Evolutionary conservation across 768 basidiomycete species (phyloP), one percentile per base, ranked within the genome.

Genomic region (Hygrophorus russula): DNA sequence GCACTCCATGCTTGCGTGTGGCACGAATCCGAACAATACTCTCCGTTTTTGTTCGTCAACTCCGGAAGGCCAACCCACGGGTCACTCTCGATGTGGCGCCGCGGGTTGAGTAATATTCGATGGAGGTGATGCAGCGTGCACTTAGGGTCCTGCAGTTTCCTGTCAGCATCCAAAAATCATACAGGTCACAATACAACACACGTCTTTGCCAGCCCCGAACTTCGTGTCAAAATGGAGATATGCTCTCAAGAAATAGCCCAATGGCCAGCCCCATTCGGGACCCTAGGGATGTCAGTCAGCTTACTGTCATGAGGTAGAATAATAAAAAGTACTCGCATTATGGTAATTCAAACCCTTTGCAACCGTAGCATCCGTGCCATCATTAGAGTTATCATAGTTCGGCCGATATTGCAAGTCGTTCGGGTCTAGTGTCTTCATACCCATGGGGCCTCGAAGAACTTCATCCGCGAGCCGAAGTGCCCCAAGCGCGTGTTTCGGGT

Each of bases 311-410:
- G 9, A 15, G 46, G 36, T 31, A 33, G 37, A 12, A 20, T 14
- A 30, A 40, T 7, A 40, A 47, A 36, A 27, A 32, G 19, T 30
- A 61, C 73, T 34, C 49, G 87, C 90, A 56, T 90, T 80, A 60
- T 97, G 89, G 57, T 94, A 93, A 60, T 98, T 99, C 64, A 86
- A 67, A 1, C 96, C 96, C 58, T 97, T 97, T 4, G 96, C 94
- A 41, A 92, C 63, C 2, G 79, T 64, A 35, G 76, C 64, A 54
- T 99, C 96, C n/a, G 67, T 65, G 1, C 82, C 80, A 56, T 99
- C 93, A 55, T 96, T 90, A 19, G 87, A 75, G 56, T 99, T 98
- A 63, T 98, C 90, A 58, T 99, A 96, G 48, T 74, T 66, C 7
- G 88, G 86, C 6, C 90, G 80, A 63, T 98, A 99, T 51, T 94